Evolutionary conservation across 1,284 basidiomycete species (phyloP).

Genomic region (Termitomyces sp.): DNA sequence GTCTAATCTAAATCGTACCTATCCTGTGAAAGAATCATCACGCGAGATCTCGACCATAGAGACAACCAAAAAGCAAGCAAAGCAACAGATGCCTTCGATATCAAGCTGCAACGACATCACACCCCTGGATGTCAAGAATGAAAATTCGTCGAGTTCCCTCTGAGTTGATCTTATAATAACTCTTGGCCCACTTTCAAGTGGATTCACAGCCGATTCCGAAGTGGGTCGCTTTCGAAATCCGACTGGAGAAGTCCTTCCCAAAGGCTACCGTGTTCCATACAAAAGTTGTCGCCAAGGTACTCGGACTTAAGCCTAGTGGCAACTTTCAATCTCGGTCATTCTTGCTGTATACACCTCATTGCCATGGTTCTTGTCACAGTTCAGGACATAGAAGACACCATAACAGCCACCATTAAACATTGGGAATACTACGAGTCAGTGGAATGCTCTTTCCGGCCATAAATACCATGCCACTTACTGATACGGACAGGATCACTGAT

Average conservation of each 20-base stretch:
- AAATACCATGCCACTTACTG: neutral
- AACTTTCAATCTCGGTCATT: neutral
- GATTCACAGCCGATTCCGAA: too few species aligned
- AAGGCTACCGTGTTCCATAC: neutral
- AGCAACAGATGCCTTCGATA: too few species aligned
- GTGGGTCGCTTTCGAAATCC: neutral
- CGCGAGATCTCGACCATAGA: too few species aligned
- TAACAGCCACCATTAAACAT: slow-evolving; percentile 11
- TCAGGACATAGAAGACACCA: slow-evolving; percentile 13
- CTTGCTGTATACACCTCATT: neutral
- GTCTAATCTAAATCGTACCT: too few species aligned
- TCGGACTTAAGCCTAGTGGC: slow-evolving; percentile 12
- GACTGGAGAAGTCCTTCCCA: neutral
- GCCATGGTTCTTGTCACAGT: slow-evolving; percentile 13
- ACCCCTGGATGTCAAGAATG: too few species aligned
- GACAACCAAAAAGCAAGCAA: too few species aligned
- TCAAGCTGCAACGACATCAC: too few species aligned
- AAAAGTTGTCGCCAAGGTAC: slow-evolving; percentile 2
- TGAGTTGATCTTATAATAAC: too few species aligned
- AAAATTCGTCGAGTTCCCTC: too few species aligned
- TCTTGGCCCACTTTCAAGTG: too few species aligned
- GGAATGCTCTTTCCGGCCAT: neutral
- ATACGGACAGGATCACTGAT: slow-evolving; percentile 11
- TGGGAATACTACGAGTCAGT: slow-evolving; percentile 17
- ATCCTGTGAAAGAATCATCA: too few species aligned